Evolutionary conservation across 2,329 filamentous ascomycete genomes (phyloP), one percentile per base, ranked within the genome.

Genomic region (Hypomyces perniciosus): DNA sequence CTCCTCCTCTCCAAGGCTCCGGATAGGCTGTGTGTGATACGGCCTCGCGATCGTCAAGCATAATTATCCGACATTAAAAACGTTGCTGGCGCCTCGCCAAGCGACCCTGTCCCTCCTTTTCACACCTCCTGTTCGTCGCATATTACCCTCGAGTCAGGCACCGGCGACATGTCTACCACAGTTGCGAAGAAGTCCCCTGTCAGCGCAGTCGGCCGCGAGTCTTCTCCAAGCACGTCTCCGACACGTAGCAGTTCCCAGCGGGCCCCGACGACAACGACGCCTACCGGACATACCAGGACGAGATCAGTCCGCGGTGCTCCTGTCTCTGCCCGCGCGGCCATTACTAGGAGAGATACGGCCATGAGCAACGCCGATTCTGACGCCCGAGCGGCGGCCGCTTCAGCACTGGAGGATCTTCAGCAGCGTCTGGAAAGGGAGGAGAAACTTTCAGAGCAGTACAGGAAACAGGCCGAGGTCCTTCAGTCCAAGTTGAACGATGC

Each of bases 401-500:
- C 88, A 12, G 74, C 88, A 51, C 78, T 96, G 52, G 88, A 95
- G 57, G 90, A 96, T 57, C 74, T 96, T 53, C 90, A 90, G 70
- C 84, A 90, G 57, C 84, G 89, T 51, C 76, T 96, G 46, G 81
- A 88, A 61, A 88, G 86, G 68, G 87, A 90, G 26, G 92, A 96
- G 70, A 79, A 76, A 45, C 75, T 81, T 37, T 86, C 86, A 1
- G 88, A 93, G 59, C 84, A 90, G 62, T 86, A 84, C 67, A 84
- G 86, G 71, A 92, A 91, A 68, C 90, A 96, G 71, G 75, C 84
- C 49, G 87, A 93, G 53, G 85, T 95, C 42, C 73, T 97, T 57
- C 90, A 96, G 70, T 80, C 86, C 57, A 84, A 88, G 60, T 78
- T 97, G 6, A 90, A 97, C 64, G 92, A 97, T 59, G 83, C 90